These are phyloP conservation scores for Magnolia officinalis DNA, from an alignment of 164 flowering plant genomes.

Conservation along the genomic window DNA sequence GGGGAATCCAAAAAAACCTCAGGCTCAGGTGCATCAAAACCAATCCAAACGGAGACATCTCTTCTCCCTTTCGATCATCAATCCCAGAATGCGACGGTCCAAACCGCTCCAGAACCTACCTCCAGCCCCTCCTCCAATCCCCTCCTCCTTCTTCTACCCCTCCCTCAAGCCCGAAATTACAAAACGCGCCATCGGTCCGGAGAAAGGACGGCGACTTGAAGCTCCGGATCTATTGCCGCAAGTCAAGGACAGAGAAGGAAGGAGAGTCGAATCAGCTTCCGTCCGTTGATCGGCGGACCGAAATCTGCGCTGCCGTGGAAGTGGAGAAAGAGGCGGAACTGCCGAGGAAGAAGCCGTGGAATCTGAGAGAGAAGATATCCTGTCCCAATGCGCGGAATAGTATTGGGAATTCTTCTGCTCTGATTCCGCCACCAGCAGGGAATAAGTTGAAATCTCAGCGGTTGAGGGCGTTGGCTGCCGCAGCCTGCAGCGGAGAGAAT, in stretches of 20 bases:
- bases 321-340: slow-evolving; percentile 8
- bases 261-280: too few relatives aligned
- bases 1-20: background rate
- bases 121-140: too few relatives aligned
- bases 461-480: slow-evolving; percentile 10
- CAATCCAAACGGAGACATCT: background rate
- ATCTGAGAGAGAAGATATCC: slow-evolving; percentile 62
- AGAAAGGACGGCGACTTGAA: too few relatives aligned
- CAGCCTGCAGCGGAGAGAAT: slow-evolving; percentile 11
- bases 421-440: slow-evolving; percentile 24
- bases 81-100: background rate
- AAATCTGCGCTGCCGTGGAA: background rate
- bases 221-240: too few relatives aligned
- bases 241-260: too few relatives aligned
- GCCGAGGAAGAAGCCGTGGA: slow-evolving; percentile 46
- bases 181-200: background rate
- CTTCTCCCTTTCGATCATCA: background rate
- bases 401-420: background rate
- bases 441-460: slow-evolving; percentile 23
- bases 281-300: slow-evolving; percentile 9
- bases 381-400: slow-evolving; percentile 36
- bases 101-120: background rate
- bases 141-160: background rate
- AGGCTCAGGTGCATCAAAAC: background rate
- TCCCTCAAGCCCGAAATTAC: background rate